These are phyloP conservation scores for Ajuga reptans DNA, from an alignment of 305 asterid genomes.

Conservation along the genomic window DNA sequence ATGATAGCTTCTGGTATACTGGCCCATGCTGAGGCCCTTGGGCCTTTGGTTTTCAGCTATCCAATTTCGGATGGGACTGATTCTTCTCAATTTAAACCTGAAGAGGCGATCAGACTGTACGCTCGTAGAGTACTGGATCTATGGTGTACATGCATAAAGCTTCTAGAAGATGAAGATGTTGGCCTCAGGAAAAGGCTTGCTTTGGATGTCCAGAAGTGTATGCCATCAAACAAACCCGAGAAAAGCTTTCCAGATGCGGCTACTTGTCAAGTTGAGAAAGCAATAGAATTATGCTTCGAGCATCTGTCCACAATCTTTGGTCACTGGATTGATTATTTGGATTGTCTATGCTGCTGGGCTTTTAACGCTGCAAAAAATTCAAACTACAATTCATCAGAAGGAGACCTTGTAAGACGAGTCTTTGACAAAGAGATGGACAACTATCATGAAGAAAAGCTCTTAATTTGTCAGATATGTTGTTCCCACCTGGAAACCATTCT, in stretches of 20 bases:
- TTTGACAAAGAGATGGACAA: constrained; percentile 97
- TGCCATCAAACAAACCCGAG: constrained; percentile 24
- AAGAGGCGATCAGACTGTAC: constrained; percentile 38
- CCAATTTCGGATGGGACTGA: constrained; percentile 28
- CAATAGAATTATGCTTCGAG: constrained; percentile 61
- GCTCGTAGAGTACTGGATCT: constrained; percentile 55
- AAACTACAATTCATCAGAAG: constrained; percentile 36
- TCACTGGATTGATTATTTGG: constrained; percentile 59
- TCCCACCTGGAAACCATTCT: constrained; percentile 56
- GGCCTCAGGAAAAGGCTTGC: constrained; percentile 65
- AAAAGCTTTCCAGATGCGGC: constrained; percentile 26
- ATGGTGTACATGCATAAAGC: constrained; percentile 70
- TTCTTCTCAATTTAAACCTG: constrained; percentile 24
- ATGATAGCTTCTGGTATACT: constrained; percentile 74
- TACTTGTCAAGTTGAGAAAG: constrained; percentile 87
- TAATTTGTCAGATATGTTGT: constrained; percentile 78
- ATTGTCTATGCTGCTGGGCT: constrained; percentile 65
- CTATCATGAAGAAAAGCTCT: constrained; percentile 83
- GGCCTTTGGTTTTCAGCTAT: constrained; percentile 34
- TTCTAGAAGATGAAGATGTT: constrained; percentile 88
- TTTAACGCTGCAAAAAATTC: constrained; percentile 44
- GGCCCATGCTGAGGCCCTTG: constrained; percentile 42
- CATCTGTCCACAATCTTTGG: constrained; percentile 66
- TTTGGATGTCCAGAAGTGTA: constrained; percentile 58
- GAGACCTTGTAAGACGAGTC: constrained; percentile 77